Evolutionary conservation across 441 rosid species (phyloP).

Genomic region (Biscutella laevigata): DNA sequence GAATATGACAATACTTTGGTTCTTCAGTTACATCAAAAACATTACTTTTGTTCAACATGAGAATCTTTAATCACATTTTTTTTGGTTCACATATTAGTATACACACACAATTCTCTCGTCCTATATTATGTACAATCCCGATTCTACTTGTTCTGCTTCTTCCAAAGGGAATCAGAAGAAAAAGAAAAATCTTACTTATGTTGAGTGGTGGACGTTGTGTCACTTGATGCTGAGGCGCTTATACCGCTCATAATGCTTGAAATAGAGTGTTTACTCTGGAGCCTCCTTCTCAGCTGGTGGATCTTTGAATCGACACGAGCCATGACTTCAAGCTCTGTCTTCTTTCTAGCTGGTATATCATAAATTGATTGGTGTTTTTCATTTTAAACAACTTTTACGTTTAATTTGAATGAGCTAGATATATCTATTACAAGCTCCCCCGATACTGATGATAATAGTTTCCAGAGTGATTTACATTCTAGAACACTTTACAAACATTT

Average conservation of each 20-base stretch:
- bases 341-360: slow-evolving; percentile 80
- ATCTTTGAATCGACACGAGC: slow-evolving; percentile 93
- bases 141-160: background rate
- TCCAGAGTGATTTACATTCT: too few species aligned
- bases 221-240: slow-evolving; percentile 23
- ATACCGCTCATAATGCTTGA: slow-evolving; percentile 25
- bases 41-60: background rate
- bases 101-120: too few species aligned
- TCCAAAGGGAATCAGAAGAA: too few species aligned
- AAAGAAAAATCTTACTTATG: slow-evolving; percentile 20
- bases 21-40: slow-evolving; percentile 7
- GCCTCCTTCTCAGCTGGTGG: slow-evolving; percentile 57
- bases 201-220: slow-evolving; percentile 24
- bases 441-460: too few species aligned
- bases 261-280: slow-evolving; percentile 55
- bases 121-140: slow-evolving; percentile 1
- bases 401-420: too few species aligned
- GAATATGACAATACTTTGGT: slow-evolving; percentile 15
- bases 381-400: too few species aligned
- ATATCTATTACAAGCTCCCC: too few species aligned
- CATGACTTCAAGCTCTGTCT: slow-evolving; percentile 79
- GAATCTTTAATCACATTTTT: too few species aligned
- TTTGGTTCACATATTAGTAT: too few species aligned
- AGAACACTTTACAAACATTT: too few species aligned
- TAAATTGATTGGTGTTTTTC: too few species aligned